Evolutionary conservation across 805 yeast genomes (phyloP).

Genomic region (Cyberlindnera meyerae): DNA sequence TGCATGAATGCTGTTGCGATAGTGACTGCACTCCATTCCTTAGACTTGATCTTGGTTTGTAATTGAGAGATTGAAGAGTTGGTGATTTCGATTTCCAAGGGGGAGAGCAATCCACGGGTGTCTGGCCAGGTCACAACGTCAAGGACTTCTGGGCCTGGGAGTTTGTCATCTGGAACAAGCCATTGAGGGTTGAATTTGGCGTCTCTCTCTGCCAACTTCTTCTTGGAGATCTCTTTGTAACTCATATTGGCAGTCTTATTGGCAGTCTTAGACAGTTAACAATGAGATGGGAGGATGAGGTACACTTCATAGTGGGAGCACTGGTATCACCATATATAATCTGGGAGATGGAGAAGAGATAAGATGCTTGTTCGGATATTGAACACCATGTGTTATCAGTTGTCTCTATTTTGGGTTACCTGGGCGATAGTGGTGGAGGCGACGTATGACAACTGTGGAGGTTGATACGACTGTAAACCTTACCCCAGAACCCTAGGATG

Average conservation of each 20-base stretch:
- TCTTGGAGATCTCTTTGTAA: conserved; percentile 37
- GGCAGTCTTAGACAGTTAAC: neutral
- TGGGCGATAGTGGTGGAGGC: too few relatives aligned
- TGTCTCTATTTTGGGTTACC: too few relatives aligned
- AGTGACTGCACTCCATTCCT: conserved; percentile 36
- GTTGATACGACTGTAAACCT: too few relatives aligned
- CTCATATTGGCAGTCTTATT: neutral
- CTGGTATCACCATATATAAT: too few relatives aligned
- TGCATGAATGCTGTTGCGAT: conserved; percentile 54
- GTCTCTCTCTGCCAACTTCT: conserved; percentile 38
- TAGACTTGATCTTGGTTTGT: conserved; percentile 27
- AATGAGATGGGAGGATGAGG: too few relatives aligned
- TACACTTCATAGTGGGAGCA: too few relatives aligned
- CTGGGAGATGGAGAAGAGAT: too few relatives aligned
- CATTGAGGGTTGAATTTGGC: conserved; percentile 29
- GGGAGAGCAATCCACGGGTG: conserved; percentile 31
- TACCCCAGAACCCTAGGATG: too few relatives aligned
- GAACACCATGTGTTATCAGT: too few relatives aligned
- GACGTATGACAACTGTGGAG: too few relatives aligned
- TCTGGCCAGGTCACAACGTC: conserved; percentile 37
- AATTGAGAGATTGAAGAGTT: conserved; percentile 15
- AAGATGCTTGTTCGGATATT: too few relatives aligned
- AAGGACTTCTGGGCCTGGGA: conserved; percentile 26
- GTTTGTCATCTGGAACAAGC: conserved; percentile 13
- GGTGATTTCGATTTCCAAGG: conserved; percentile 32